A percentile compares a stretch with the other conserved stretches of the same genome.
phyloP scores from a whole-genome alignment of 2,329 filamentous ascomycete species.

The Hypoxylon sp. region DNA sequence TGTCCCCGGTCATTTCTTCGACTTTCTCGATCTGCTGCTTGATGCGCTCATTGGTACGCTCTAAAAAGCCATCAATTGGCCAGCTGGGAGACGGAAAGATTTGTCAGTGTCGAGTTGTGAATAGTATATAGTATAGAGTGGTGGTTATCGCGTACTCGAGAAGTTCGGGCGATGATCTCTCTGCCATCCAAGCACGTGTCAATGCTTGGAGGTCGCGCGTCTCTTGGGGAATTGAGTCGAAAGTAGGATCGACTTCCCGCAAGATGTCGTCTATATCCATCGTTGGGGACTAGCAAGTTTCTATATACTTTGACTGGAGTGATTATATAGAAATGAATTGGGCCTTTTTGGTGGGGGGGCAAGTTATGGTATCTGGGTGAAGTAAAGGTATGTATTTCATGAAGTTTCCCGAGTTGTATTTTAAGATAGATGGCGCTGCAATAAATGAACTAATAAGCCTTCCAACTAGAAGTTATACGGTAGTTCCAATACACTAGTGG shows the following conservation, averaged over 20 bases:
- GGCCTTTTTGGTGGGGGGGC: neutral
- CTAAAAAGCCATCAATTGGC: slow-evolving; percentile 81
- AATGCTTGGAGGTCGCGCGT: slow-evolving; percentile 87
- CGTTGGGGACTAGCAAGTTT: slow-evolving; percentile 5
- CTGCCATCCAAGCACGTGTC: slow-evolving; percentile 93
- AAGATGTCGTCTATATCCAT: slow-evolving; percentile 90
- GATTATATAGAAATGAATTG: neutral
- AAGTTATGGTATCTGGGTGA: neutral
- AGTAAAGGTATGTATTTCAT: neutral
- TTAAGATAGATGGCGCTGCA: neutral
- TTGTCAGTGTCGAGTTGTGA: slow-evolving; percentile 26
- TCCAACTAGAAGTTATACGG: neutral
- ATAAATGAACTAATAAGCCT: neutral
- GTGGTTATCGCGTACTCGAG: slow-evolving; percentile 71
- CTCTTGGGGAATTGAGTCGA: slow-evolving; percentile 68
- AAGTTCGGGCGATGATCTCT: slow-evolving; percentile 91
- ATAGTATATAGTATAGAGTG: neutral
- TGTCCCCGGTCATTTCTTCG: slow-evolving; percentile 83
- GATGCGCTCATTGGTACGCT: slow-evolving; percentile 82
- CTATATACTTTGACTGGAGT: neutral
- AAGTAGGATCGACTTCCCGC: slow-evolving; percentile 76
- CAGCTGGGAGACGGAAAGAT: slow-evolving; percentile 61
- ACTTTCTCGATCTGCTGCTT: slow-evolving; percentile 78
- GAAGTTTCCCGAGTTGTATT: neutral
- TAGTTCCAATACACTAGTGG: slow-evolving; percentile 5